phyloP scores from a whole-genome alignment of 2,329 filamentous ascomycete species.

The Emmonsiellopsis sp. region DNA sequence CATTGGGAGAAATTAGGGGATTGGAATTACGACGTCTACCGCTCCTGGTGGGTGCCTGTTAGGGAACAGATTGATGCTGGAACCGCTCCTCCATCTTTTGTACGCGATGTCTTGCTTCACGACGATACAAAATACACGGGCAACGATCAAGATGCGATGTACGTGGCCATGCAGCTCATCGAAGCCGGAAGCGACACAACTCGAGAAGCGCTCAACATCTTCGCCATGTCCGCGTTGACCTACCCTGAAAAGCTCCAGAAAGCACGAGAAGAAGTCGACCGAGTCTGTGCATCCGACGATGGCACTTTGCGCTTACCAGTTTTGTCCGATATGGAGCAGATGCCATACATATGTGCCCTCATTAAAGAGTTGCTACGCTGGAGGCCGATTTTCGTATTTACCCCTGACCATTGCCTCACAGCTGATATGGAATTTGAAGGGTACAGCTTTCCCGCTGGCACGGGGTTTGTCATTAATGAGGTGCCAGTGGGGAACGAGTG shows the following conservation, averaged over 20 bases:
- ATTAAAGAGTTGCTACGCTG: constrained; percentile 23
- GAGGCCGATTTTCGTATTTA: constrained; percentile 21
- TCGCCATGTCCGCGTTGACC: constrained; percentile 21
- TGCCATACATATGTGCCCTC: constrained; percentile 20
- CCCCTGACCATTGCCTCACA: constrained; percentile 17
- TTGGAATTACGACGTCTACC: constrained; percentile 27
- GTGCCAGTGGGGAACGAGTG: constrained; percentile 23
- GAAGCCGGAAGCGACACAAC: constrained; percentile 40
- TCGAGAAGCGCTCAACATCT: constrained; percentile 27
- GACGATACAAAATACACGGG: constrained; percentile 21
- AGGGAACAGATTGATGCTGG: constrained; percentile 19
- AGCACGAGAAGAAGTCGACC: constrained; percentile 15
- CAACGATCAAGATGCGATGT: constrained; percentile 32
- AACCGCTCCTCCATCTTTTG: constrained; percentile 26
- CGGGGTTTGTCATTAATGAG: constrained; percentile 24
- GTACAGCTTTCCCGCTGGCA: constrained; percentile 21
- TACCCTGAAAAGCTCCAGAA: constrained; percentile 17
- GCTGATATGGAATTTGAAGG: constrained; percentile 21
- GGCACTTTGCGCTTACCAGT: constrained; percentile 14
- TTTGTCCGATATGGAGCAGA: constrained; percentile 15
- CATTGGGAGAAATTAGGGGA: constrained; percentile 26
- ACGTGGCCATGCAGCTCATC: constrained; percentile 31
- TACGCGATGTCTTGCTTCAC: constrained; percentile 26
- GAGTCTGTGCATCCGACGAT: constrained; percentile 10
- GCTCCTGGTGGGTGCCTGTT: constrained; percentile 26